These are phyloP conservation scores for Pterula multifida DNA, from an alignment of 1,284 basidiomycete species.

Conservation along the genomic window DNA sequence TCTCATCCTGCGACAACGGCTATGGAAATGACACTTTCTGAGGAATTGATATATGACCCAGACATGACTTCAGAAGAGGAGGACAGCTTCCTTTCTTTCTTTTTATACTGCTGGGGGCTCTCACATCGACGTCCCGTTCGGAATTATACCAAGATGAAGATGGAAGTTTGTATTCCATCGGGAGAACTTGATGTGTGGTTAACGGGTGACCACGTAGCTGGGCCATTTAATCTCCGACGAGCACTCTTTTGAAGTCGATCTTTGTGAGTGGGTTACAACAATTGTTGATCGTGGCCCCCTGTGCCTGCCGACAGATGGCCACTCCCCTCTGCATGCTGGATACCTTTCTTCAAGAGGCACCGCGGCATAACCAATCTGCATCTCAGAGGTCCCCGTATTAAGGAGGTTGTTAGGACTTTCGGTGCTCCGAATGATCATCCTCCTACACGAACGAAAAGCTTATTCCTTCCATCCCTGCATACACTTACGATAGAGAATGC, in stretches of 20 bases:
- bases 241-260: neutral
- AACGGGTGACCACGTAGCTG: too few species aligned
- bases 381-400: neutral
- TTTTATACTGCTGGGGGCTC: too few species aligned
- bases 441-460: neutral
- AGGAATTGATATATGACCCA: too few species aligned
- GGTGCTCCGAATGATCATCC: neutral
- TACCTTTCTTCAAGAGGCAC: neutral
- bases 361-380: neutral
- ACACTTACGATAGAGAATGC: neutral
- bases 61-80: too few species aligned
- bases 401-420: neutral
- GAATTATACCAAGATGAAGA: too few species aligned
- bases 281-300: neutral
- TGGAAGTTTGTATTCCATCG: too few species aligned
- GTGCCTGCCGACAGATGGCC: neutral
- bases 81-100: too few species aligned
- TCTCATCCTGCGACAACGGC: too few species aligned
- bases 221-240: neutral
- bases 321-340: neutral
- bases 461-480: neutral
- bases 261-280: neutral
- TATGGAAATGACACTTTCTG: too few species aligned
- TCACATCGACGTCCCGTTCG: too few species aligned
- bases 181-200: too few species aligned